A percentile compares a stretch with the other conserved stretches of the same genome.
Conservation (phyloP, 805 yeast genomes). For the Saturnispora saitoi region DNA sequence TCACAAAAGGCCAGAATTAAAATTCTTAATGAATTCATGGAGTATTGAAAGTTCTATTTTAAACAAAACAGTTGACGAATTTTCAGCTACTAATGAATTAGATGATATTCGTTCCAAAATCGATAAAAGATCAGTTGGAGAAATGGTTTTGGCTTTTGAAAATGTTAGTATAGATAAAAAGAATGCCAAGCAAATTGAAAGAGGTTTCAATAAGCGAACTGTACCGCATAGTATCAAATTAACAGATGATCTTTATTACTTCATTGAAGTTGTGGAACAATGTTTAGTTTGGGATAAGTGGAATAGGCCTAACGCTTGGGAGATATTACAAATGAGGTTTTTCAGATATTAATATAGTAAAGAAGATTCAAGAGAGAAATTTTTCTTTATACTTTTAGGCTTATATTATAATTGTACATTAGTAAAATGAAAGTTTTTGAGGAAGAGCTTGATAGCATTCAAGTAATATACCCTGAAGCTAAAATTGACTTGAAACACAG, state of each 20-base stretch:
- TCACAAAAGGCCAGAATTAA: slow-evolving; percentile 5
- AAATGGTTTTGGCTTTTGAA: slow-evolving; percentile 7
- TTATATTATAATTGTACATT: not conserved
- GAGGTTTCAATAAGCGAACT: not conserved
- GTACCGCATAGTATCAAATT: not conserved
- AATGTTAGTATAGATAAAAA: not conserved
- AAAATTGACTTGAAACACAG: slow-evolving; percentile 3
- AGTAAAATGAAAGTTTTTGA: slow-evolving; percentile 13
- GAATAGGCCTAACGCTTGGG: slow-evolving; percentile 6
- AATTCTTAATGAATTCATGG: slow-evolving; percentile 4
- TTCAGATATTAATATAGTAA: not conserved
- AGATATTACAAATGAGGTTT: slow-evolving; percentile 4
- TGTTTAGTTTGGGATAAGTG: slow-evolving; percentile 9
- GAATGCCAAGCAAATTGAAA: not conserved
- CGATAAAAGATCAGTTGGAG: slow-evolving; percentile 3
- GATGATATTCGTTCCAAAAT: not conserved
- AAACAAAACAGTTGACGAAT: not conserved
- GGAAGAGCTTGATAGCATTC: slow-evolving; percentile 35
- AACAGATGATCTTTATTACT: not conserved
- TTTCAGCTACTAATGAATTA: not conserved
- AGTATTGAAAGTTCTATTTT: not conserved
- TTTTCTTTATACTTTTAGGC: not conserved
- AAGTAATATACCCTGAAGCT: slow-evolving; percentile 36
- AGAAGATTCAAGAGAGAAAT: not conserved
- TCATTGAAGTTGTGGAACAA: slow-evolving; percentile 1